phyloP scores from a whole-genome alignment of 2,329 filamentous ascomycete genomes.

The Cladophialophora psammophila region DNA sequence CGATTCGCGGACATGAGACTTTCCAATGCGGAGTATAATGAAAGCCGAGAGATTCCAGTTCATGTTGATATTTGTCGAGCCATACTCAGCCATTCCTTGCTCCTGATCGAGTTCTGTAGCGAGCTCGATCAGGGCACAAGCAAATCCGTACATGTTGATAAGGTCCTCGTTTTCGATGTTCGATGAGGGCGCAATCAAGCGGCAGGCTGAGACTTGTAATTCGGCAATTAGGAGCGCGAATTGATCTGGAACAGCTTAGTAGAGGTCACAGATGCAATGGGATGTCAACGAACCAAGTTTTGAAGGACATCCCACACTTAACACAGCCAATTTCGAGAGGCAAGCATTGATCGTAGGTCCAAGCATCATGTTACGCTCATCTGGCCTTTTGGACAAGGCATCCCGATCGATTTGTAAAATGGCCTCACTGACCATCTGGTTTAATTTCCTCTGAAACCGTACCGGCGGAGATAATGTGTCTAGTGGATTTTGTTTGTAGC shows the following conservation, averaged over 20 bases:
- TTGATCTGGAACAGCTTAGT: constrained; percentile 14
- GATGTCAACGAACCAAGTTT: constrained; percentile 12
- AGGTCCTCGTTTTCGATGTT: constrained; percentile 14
- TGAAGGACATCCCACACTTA: constrained; percentile 19
- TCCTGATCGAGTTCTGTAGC: constrained; percentile 19
- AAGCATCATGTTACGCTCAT: constrained; percentile 25
- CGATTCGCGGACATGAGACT: constrained; percentile 11
- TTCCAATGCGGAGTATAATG: constrained; percentile 26
- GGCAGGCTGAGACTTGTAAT: constrained; percentile 25
- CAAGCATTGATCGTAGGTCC: constrained; percentile 17
- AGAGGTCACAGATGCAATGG: background rate
- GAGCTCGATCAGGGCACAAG: constrained; percentile 24
- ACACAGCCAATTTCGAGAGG: constrained; percentile 10
- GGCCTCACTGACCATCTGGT: constrained; percentile 25
- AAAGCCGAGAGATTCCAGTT: constrained; percentile 24
- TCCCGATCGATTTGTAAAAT: constrained; percentile 25
- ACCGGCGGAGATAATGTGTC: constrained; percentile 7
- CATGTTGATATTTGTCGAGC: constrained; percentile 10
- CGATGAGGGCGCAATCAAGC: constrained; percentile 17
- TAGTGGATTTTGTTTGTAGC: constrained; percentile 24
- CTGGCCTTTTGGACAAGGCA: constrained; percentile 26
- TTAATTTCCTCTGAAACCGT: constrained; percentile 27
- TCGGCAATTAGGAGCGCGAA: constrained; percentile 11
- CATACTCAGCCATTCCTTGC: constrained; percentile 19
- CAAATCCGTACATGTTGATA: constrained; percentile 4